Conservation (phyloP, 2,329 filamentous ascomycete species). For the Stachybotrys echinatus region DNA sequence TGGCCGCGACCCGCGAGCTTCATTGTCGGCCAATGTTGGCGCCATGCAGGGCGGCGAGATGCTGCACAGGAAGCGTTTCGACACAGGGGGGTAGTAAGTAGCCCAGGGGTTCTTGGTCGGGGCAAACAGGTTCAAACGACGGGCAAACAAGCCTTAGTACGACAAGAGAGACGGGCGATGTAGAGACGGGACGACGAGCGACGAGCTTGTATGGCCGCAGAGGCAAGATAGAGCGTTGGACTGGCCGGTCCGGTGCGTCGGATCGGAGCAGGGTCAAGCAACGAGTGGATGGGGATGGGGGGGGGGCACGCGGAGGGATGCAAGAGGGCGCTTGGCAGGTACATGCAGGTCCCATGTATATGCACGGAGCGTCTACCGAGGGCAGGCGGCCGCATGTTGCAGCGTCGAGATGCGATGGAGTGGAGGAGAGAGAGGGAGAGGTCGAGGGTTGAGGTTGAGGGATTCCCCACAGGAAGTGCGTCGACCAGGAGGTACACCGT, state of each 20-base stretch:
- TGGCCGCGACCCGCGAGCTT: background rate
- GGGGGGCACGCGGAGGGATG: background rate
- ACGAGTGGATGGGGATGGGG: background rate
- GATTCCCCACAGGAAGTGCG: background rate
- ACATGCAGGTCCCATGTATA: too few species aligned
- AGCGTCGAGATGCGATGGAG: background rate
- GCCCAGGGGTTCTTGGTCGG: background rate
- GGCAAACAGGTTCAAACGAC: too few species aligned
- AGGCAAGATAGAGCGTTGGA: background rate
- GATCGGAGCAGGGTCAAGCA: background rate
- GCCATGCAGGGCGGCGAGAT: background rate
- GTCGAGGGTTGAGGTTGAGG: background rate
- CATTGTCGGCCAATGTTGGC: conserved; percentile 1
- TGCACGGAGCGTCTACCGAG: background rate
- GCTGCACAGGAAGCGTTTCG: background rate
- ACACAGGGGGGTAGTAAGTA: too few species aligned
- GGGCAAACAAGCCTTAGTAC: too few species aligned
- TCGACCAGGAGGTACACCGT: background rate
- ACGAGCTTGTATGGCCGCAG: too few species aligned
- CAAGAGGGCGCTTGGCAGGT: background rate
- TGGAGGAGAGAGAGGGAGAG: background rate
- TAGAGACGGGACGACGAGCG: too few species aligned
- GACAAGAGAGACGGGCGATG: too few species aligned
- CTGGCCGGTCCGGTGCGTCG: background rate
- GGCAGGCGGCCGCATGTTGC: background rate